phyloP scores from a whole-genome alignment of 1,284 basidiomycete species.

The Stereum hirsutum region DNA sequence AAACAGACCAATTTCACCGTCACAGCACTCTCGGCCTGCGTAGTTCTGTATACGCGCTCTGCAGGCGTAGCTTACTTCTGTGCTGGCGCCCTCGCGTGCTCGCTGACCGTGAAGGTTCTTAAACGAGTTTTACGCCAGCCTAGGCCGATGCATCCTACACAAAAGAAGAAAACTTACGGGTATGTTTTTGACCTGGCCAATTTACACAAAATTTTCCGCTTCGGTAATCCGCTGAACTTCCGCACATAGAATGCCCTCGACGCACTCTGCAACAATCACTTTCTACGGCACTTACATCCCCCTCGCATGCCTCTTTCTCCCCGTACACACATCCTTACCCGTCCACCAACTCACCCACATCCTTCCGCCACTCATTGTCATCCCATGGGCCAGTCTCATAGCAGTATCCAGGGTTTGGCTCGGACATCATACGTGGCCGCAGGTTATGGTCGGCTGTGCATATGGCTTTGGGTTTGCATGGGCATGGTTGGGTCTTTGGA shows the following conservation, averaged over 20 bases:
- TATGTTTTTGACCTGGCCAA: conserved; percentile 20
- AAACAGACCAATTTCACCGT: conserved; percentile 35
- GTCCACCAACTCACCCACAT: conserved; percentile 24
- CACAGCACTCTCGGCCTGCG: conserved; percentile 43
- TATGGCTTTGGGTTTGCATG: conserved; percentile 51
- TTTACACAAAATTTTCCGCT: too few relatives aligned
- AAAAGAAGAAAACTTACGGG: conserved; percentile 55
- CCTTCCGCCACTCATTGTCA: conserved; percentile 33
- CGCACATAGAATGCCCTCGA: conserved; percentile 75
- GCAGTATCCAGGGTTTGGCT: conserved; percentile 68
- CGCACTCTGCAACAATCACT: conserved; percentile 71
- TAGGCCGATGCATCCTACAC: conserved; percentile 42
- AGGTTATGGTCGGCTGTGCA: conserved; percentile 59
- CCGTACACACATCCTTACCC: conserved; percentile 37
- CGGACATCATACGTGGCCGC: conserved; percentile 73
- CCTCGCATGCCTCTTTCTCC: conserved; percentile 47
- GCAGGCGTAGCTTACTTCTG: conserved; percentile 63
- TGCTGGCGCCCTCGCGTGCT: conserved; percentile 53
- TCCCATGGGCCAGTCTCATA: conserved; percentile 49
- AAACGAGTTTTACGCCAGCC: conserved; percentile 65
- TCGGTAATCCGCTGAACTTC: too few relatives aligned
- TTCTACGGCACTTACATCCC: conserved; percentile 65
- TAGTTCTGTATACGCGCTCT: conserved; percentile 60
- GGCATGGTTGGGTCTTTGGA: conserved; percentile 61
- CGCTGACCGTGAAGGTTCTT: conserved; percentile 55